These are phyloP conservation scores for Penstemon eatonii DNA, from an alignment of 257 asterid species.

Conservation along the genomic window DNA sequence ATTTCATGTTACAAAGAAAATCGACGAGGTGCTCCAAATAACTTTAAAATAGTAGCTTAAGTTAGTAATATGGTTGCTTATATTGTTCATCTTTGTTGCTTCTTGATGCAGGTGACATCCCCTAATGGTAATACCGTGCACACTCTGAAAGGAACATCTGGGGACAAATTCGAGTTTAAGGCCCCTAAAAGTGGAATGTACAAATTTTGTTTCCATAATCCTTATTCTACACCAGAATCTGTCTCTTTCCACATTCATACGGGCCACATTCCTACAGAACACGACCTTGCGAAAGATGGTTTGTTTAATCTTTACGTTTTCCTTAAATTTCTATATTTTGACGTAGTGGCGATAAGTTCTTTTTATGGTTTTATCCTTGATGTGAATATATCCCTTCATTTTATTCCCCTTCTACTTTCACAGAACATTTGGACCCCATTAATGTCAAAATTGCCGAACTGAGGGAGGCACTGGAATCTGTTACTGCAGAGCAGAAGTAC, in stretches of 20 bases:
- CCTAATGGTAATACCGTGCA: constrained; percentile 56
- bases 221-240: constrained; percentile 62
- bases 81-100: constrained; percentile 16
- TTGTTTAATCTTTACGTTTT: constrained; percentile 29
- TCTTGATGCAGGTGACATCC: constrained; percentile 63
- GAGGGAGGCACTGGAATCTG: constrained; percentile 76
- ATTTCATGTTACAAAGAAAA: background rate
- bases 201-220: constrained; percentile 89
- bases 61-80: background rate
- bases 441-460: constrained; percentile 86
- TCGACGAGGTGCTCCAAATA: constrained; percentile 4
- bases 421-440: constrained; percentile 81
- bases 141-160: constrained; percentile 58
- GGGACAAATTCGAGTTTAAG: constrained; percentile 82
- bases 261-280: constrained; percentile 78
- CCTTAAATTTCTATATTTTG: background rate
- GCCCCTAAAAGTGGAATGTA: constrained; percentile 78
- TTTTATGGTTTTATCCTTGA: background rate
- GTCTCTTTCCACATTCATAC: constrained; percentile 85
- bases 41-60: constrained; percentile 8
- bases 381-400: too few relatives aligned
- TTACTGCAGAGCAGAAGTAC: constrained; percentile 78
- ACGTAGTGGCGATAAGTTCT: background rate
- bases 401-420: constrained; percentile 7
- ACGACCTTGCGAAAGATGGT: constrained; percentile 90